Conservation (phyloP, 306 rosid species). For the Pyrus pyrifolia region DNA sequence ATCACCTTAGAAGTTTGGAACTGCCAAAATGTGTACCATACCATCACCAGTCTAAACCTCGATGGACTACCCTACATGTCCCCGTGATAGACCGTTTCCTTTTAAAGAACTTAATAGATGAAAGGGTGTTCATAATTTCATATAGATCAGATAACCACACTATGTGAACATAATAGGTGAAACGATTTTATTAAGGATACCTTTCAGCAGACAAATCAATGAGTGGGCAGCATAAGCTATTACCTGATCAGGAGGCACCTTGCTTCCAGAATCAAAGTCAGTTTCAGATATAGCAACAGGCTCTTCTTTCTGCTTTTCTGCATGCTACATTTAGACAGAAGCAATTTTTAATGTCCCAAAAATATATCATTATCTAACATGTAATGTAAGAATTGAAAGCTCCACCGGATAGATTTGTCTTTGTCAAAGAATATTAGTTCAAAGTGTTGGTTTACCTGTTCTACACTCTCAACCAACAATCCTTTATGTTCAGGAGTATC, state of each 20-base stretch:
- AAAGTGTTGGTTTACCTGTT: constrained; percentile 38
- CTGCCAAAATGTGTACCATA: background rate
- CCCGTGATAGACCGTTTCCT: background rate
- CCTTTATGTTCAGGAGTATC: constrained; percentile 29
- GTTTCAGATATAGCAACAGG: constrained; percentile 38
- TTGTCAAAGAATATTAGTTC: background rate
- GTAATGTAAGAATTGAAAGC: constrained; percentile 9
- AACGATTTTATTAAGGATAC: background rate
- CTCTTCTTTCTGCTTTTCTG: constrained; percentile 37
- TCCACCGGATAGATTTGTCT: constrained; percentile 1
- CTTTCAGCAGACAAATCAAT: background rate
- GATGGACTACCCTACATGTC: background rate
- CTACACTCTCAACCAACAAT: constrained; percentile 32
- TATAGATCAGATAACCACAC: background rate
- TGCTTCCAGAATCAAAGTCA: constrained; percentile 29
- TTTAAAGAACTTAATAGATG: background rate
- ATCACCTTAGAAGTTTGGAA: background rate
- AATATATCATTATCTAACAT: background rate
- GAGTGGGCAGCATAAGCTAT: constrained; percentile 21
- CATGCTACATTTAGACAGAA: constrained; percentile 32
- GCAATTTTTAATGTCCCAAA: background rate
- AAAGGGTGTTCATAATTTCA: background rate
- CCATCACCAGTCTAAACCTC: background rate
- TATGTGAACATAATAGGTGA: background rate
- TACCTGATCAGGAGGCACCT: constrained; percentile 45